Evolutionary conservation across 768 basidiomycete species (phyloP).

Genomic region (Pleurotus sapidus): DNA sequence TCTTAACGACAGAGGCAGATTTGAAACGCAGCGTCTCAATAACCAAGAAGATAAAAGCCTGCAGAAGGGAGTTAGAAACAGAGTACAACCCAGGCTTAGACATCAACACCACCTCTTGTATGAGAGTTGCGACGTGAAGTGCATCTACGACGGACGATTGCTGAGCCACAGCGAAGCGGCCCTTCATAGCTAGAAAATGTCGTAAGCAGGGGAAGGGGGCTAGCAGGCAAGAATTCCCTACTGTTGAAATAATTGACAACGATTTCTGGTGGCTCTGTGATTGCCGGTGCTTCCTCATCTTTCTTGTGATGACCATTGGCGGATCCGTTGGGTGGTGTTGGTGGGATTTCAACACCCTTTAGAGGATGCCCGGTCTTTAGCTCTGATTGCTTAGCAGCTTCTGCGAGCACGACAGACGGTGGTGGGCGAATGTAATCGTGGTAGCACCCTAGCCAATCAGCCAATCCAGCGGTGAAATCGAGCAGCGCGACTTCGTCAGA

Average conservation of each 20-base stretch:
- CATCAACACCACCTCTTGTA: constrained; percentile 59
- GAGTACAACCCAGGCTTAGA: not conserved
- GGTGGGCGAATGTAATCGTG: constrained; percentile 74
- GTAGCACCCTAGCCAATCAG: constrained; percentile 76
- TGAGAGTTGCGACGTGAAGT: constrained; percentile 71
- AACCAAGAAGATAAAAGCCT: constrained; percentile 73
- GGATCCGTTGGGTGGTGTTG: constrained; percentile 28
- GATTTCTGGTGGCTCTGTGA: constrained; percentile 56
- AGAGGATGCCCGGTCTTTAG: constrained; percentile 67
- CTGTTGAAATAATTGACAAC: constrained; percentile 63
- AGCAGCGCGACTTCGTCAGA: constrained; percentile 55
- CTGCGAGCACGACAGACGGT: constrained; percentile 66
- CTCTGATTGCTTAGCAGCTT: constrained; percentile 71
- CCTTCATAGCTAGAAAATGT: constrained; percentile 44
- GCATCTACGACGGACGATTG: constrained; percentile 46
- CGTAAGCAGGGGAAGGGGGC: not conserved
- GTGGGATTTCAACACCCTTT: constrained; percentile 56
- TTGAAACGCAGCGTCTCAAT: constrained; percentile 78
- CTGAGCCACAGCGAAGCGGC: constrained; percentile 45
- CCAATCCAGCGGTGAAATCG: constrained; percentile 58
- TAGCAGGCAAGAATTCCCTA: constrained; percentile 20
- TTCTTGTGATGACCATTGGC: constrained; percentile 56
- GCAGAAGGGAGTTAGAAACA: constrained; percentile 7
- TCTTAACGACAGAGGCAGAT: constrained; percentile 61
- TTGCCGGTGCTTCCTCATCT: constrained; percentile 67